Evolutionary conservation across 2,329 filamentous ascomycete species (phyloP), one percentile per base, ranked within the genome.

Genomic region (Neonectria neomacrospora): DNA sequence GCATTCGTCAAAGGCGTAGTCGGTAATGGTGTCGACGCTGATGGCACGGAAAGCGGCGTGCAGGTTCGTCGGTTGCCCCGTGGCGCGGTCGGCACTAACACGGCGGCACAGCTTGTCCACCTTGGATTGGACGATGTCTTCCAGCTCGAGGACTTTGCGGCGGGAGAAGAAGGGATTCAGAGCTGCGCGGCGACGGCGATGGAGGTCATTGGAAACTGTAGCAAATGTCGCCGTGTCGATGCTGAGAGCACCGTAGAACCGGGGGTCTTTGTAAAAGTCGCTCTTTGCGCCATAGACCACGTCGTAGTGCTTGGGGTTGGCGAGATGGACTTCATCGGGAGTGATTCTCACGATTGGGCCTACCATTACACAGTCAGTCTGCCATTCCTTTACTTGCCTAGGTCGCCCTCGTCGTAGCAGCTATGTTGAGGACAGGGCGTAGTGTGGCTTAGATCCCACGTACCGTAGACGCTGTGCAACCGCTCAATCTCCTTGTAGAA

Each of bases 161-260:
- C 74, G 76, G 2, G 81, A 82, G 66, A 83, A 85, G 71, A 81
- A 83, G 0, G 73, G 75, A 58, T 76, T 80, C 51, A 84, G 62
- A 2, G 79, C 73, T 4, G 65, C 74, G 14, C 82, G 78, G 3
- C 82, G 78, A 18, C 75, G 70, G 2, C 79, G 78, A 63, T 84
- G 82, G 7, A 76, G 69, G 22, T 80, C 74, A 60, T 81, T 78
- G 8, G 73, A 67, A n/a, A 78, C 70, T 0, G 80, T 83, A 7
- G 44, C 45, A 12, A 79, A 71, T 10, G 61, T 58, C 30, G 66
- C 63, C 4, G 48, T 63, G 28, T 71, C 68, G 12, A 67, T 62
- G 16, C 70, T 70, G 42, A 61, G 61, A 20, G 52, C 61, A 47
- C 61, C 57, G 10, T 61, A 64, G 55, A 59, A 58, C 3, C 54